These are phyloP conservation scores for Ploettnerulaceae sp. DNA, from an alignment of 2,329 filamentous ascomycete species.

Conservation along the genomic window DNA sequence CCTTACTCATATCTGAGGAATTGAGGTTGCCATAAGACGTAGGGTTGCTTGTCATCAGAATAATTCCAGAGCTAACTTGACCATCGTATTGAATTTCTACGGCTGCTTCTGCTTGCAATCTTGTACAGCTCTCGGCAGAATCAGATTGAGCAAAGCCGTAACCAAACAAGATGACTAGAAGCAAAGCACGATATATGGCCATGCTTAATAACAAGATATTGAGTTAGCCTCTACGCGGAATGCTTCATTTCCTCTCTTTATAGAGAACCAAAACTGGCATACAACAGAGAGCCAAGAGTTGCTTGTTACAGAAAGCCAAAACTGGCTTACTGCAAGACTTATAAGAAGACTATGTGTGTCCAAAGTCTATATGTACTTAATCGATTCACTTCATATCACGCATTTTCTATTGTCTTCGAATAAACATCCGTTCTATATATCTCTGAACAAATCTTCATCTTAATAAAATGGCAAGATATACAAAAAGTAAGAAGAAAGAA, in stretches of 20 bases:
- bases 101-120: slow-evolving; percentile 15
- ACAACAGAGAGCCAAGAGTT: slow-evolving; percentile 9
- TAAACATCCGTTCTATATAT: no score
- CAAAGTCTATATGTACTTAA: no score
- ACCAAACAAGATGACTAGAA: slow-evolving; percentile 13
- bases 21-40: slow-evolving; percentile 7
- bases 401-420: no score
- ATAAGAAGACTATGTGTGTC: no score
- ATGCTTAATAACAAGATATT: slow-evolving; percentile 11
- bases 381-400: no score
- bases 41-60: slow-evolving; percentile 14
- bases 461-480: no score
- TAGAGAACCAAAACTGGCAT: slow-evolving; percentile 14
- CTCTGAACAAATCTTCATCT: no score
- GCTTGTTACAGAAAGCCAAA: slow-evolving; percentile 10
- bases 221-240: not conserved
- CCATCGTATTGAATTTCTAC: slow-evolving; percentile 18
- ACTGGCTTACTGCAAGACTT: slow-evolving; percentile 5
- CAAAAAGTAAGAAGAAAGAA: no score
- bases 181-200: slow-evolving; percentile 11
- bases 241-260: slow-evolving; percentile 6
- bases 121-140: slow-evolving; percentile 12
- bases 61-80: slow-evolving; percentile 15
- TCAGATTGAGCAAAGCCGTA: slow-evolving; percentile 13
- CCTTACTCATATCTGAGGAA: not conserved